Percentiles rank a stretch among this genome's conserved stretches.
Conservation (phyloP, 129 eudicot genomes). For the Chrysanthemum seticuspe region DNA sequence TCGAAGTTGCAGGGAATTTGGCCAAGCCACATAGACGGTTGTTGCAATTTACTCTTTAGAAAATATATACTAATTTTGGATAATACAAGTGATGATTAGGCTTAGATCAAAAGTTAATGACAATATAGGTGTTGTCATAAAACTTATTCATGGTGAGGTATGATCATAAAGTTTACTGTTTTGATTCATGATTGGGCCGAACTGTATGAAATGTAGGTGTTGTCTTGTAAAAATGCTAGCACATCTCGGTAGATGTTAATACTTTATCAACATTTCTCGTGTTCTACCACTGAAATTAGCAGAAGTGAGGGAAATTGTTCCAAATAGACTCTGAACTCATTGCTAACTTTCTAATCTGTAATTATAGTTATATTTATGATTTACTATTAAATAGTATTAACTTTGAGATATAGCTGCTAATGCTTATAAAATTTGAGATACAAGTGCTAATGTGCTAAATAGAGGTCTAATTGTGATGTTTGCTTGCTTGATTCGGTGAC, state of each 20-base stretch:
- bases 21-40: too few relatives aligned
- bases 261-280: not conserved
- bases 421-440: not conserved
- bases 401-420: too few relatives aligned
- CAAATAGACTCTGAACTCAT: not conserved
- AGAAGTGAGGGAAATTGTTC: slow-evolving; percentile 2
- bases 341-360: slow-evolving; percentile 3
- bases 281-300: not conserved
- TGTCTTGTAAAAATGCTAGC: not conserved
- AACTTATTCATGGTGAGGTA: too few relatives aligned
- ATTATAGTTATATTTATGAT: not conserved
- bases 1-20: too few relatives aligned
- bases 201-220: slow-evolving; percentile 6
- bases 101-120: too few relatives aligned
- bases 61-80: too few relatives aligned
- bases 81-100: too few relatives aligned
- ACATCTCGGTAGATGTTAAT: too few relatives aligned
- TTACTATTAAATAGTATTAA: not conserved
- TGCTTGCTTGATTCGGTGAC: slow-evolving; percentile 5
- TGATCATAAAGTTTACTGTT: slow-evolving; percentile 4
- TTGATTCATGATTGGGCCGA: slow-evolving; percentile 2
- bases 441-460: not conserved
- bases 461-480: not conserved
- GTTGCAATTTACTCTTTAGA: too few relatives aligned
- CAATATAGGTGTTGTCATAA: too few relatives aligned